Percentiles rank a stretch among this genome's conserved stretches.
Conservation (phyloP, 2,329 filamentous ascomycete species). For the Ophiostoma montium region DNA sequence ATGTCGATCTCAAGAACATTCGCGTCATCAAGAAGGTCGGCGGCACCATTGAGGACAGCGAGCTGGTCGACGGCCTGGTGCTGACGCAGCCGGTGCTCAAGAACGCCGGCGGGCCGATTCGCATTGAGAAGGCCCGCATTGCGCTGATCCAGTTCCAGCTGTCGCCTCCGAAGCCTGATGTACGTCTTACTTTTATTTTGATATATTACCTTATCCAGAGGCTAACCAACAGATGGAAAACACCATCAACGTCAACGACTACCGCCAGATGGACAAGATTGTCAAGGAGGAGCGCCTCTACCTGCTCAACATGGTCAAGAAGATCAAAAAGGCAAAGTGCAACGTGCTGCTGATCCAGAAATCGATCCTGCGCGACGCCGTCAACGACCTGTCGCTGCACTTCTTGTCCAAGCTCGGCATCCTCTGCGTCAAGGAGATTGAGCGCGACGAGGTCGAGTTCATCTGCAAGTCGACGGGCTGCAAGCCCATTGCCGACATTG, state of each 20-base stretch:
- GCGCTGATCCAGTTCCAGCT: constrained; percentile 97
- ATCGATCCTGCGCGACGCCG: constrained; percentile 91
- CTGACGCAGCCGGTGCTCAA: constrained; percentile 89
- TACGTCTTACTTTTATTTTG: constrained; percentile 23
- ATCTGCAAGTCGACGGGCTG: constrained; percentile 98
- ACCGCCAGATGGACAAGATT: constrained; percentile 99
- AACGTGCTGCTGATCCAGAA: constrained; percentile 98
- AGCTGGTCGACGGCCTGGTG: constrained; percentile 89
- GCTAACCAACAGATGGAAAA: constrained; percentile 70
- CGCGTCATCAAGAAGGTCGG: constrained; percentile 95
- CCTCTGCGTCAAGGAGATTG: constrained; percentile 90
- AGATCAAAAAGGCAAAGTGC: constrained; percentile 99
- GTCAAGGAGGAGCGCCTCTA: constrained; percentile 98
- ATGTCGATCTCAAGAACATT: constrained; percentile 93
- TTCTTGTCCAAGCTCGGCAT: constrained; percentile 97
- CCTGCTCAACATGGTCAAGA: constrained; percentile 97
- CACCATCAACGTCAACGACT: constrained; percentile 97
- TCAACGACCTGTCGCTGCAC: constrained; percentile 94
- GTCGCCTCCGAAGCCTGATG: constrained; percentile 92
- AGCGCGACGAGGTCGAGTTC: constrained; percentile 97
- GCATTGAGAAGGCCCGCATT: constrained; percentile 96
- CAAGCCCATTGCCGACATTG: constrained; percentile 96
- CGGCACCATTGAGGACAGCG: constrained; percentile 95
- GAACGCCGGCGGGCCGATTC: constrained; percentile 74
- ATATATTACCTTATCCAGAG: background rate